A percentile compares a stretch with the other conserved stretches of the same genome.
These are phyloP conservation scores for Thelonectria olida DNA, from an alignment of 2,329 filamentous ascomycete species.

Conservation along the genomic window DNA sequence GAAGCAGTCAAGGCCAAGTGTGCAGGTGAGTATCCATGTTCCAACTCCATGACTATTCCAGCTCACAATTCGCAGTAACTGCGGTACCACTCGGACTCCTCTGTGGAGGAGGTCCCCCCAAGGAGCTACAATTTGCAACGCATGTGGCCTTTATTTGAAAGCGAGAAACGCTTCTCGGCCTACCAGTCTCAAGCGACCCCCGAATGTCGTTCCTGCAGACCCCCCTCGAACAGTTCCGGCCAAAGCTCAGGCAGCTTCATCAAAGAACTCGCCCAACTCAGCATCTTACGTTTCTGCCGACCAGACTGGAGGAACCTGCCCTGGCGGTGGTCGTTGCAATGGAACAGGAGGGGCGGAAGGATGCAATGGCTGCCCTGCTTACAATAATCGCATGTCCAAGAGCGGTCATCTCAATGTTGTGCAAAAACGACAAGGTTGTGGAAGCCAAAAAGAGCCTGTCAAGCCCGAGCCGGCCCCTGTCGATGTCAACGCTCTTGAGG, in stretches of 20 bases:
- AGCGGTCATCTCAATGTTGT: constrained; percentile 75
- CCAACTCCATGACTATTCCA: not conserved
- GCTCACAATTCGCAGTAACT: constrained; percentile 72
- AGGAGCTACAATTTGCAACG: constrained; percentile 96
- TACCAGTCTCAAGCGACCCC: constrained; percentile 85
- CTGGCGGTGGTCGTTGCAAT: constrained; percentile 93
- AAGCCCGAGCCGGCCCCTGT: constrained; percentile 43
- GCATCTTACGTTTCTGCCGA: constrained; percentile 83
- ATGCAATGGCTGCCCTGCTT: constrained; percentile 95
- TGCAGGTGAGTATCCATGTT: constrained; percentile 68
- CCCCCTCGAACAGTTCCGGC: constrained; percentile 53
- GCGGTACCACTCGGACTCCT: constrained; percentile 91
- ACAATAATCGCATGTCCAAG: constrained; percentile 95
- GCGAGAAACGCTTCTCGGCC: constrained; percentile 91
- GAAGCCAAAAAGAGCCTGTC: constrained; percentile 35
- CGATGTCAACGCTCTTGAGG: constrained; percentile 47
- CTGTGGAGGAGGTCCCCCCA: constrained; percentile 93
- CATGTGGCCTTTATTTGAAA: constrained; percentile 94
- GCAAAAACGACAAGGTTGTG: constrained; percentile 54
- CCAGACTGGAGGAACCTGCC: constrained; percentile 86
- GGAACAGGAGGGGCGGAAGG: constrained; percentile 95
- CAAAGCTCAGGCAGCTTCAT: constrained; percentile 49
- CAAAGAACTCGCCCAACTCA: constrained; percentile 53
- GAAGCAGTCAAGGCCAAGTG: constrained; percentile 63
- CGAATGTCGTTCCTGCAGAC: constrained; percentile 57